Conservation (phyloP, 2,329 filamentous ascomycete species). For the Orbilia ellipsospora region DNA sequence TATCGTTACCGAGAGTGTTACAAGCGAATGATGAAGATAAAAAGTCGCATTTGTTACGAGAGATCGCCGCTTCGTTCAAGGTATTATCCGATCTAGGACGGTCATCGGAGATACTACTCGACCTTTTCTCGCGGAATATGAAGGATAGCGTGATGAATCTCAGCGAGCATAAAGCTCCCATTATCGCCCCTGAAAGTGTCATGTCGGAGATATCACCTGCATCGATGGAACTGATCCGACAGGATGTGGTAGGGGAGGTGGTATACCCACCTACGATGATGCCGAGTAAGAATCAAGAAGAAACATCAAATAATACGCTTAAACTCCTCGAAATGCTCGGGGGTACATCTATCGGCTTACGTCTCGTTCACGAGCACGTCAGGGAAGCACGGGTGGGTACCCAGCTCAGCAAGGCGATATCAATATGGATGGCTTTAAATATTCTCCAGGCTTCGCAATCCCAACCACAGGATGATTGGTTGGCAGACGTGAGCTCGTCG, state of each 20-base stretch:
- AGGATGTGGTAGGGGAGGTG: constrained; percentile 11
- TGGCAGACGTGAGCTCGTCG: constrained; percentile 63
- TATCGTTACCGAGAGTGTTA: constrained; percentile 82
- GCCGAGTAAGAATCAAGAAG: constrained; percentile 73
- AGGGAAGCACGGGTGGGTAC: constrained; percentile 55
- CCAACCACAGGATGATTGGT: constrained; percentile 63
- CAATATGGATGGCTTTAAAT: constrained; percentile 59
- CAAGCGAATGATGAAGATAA: constrained; percentile 82
- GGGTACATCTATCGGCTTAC: constrained; percentile 66
- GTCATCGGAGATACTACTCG: constrained; percentile 74
- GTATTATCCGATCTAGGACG: constrained; percentile 73
- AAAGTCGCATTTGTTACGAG: constrained; percentile 77
- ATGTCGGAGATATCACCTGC: constrained; percentile 39
- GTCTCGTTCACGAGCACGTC: constrained; percentile 57
- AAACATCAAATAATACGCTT: constrained; percentile 70
- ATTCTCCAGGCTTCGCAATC: constrained; percentile 60
- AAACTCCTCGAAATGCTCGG: constrained; percentile 71
- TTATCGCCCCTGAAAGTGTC: constrained; percentile 27
- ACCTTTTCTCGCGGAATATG: constrained; percentile 74
- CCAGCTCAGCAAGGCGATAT: constrained; percentile 56
- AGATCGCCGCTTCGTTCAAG: constrained; percentile 78
- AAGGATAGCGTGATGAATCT: constrained; percentile 75
- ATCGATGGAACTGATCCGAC: constrained; percentile 49
- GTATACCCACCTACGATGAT: constrained; percentile 64
- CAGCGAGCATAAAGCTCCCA: constrained; percentile 58